Percentiles rank a stretch among this genome's conserved stretches.
Evolutionary conservation across 2,329 filamentous ascomycete genomes (phyloP).

Genomic region (Emergomyces pasteurianus): DNA sequence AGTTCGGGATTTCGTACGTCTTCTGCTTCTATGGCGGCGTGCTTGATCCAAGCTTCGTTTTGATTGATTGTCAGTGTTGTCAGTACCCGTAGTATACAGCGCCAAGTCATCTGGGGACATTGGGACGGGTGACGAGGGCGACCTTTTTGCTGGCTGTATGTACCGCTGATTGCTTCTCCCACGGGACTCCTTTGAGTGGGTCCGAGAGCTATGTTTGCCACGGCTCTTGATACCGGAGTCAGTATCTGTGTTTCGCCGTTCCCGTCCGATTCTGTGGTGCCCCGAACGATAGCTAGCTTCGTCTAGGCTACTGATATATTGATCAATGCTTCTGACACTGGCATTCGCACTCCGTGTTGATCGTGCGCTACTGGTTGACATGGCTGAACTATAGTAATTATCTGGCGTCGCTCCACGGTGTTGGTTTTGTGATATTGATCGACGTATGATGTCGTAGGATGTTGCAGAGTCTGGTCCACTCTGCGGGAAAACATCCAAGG

Average conservation of each 20-base stretch:
- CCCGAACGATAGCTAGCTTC: slow-evolving; percentile 55
- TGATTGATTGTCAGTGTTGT: slow-evolving; percentile 31
- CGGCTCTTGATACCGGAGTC: slow-evolving; percentile 33
- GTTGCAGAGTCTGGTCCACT: not conserved
- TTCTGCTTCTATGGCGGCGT: slow-evolving; percentile 21
- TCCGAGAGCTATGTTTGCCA: slow-evolving; percentile 41
- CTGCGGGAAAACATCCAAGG: slow-evolving; percentile 25
- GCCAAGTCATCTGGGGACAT: slow-evolving; percentile 82
- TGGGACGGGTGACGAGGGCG: slow-evolving; percentile 80
- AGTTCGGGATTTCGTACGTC: slow-evolving; percentile 22
- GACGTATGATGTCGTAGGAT: not conserved
- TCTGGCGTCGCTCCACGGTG: slow-evolving; percentile 1
- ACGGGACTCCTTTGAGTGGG: slow-evolving; percentile 53
- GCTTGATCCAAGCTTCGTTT: slow-evolving; percentile 22
- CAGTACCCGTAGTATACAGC: slow-evolving; percentile 33
- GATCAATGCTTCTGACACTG: slow-evolving; percentile 58
- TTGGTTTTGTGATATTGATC: slow-evolving; percentile 1
- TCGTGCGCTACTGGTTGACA: slow-evolving; percentile 36
- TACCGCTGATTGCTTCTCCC: slow-evolving; percentile 55
- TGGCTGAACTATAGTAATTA: slow-evolving; percentile 19
- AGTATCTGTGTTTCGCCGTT: slow-evolving; percentile 41
- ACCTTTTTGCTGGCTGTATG: slow-evolving; percentile 67
- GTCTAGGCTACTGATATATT: slow-evolving; percentile 79
- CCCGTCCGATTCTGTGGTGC: slow-evolving; percentile 35
- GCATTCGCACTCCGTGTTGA: slow-evolving; percentile 44